Conservation (phyloP, 2,329 filamentous ascomycete genomes). For the Paecilomyces niveus region DNA sequence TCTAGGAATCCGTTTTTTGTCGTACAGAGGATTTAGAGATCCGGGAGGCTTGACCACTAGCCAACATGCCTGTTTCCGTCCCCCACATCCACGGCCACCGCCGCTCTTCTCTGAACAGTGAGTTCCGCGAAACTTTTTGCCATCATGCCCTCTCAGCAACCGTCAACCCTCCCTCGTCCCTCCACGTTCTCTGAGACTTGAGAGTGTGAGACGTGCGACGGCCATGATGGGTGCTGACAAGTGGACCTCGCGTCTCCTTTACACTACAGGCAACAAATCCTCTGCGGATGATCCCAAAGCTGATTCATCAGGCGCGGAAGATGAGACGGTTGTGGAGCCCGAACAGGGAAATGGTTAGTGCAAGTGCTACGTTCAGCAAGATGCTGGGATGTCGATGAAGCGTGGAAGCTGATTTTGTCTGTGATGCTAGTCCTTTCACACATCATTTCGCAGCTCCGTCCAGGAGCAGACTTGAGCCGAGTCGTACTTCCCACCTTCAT, state of each 20-base stretch:
- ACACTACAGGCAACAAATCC: constrained; percentile 41
- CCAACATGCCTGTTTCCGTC: constrained; percentile 23
- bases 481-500: constrained; percentile 97
- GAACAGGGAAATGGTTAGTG: constrained; percentile 86
- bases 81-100: constrained; percentile 28
- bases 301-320: constrained; percentile 48
- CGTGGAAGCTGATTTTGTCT: constrained; percentile 7
- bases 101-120: constrained; percentile 30
- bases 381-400: background rate
- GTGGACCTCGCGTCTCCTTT: constrained; percentile 15
- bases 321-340: constrained; percentile 76
- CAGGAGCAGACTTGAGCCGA: constrained; percentile 87
- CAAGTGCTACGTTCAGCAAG: background rate
- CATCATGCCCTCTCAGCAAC: background rate
- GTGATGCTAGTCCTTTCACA: constrained; percentile 70
- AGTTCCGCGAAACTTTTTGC: constrained; percentile 12
- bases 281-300: constrained; percentile 49
- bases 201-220: background rate
- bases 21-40: background rate
- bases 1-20: background rate
- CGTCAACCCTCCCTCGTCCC: background rate
- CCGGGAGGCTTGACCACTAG: background rate
- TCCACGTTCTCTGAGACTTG: background rate
- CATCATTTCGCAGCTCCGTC: constrained; percentile 94
- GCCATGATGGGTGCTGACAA: constrained; percentile 4